Evolutionary conservation across 257 asterid genomes (phyloP).

Genomic region (Primulina eburnea): DNA sequence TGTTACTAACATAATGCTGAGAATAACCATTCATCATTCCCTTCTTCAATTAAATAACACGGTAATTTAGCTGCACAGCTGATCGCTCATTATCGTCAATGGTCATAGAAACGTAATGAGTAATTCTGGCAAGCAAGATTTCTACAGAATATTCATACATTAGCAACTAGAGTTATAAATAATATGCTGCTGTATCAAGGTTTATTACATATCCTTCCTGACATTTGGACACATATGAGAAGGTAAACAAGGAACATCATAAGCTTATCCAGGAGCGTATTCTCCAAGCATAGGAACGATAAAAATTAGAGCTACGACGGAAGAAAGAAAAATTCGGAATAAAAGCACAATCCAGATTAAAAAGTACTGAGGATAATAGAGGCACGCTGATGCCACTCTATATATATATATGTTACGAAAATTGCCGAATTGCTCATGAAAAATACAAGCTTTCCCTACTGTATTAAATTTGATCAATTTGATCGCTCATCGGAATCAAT

Average conservation of each 20-base stretch:
- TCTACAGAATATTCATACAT: too few species aligned
- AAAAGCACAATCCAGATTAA: neutral
- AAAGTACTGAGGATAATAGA: neutral
- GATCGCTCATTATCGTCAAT: neutral
- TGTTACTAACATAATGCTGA: neutral
- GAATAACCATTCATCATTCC: neutral
- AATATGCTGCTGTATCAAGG: neutral
- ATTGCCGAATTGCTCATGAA: neutral
- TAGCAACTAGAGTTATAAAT: neutral
- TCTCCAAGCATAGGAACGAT: neutral
- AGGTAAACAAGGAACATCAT: neutral
- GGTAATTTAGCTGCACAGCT: neutral
- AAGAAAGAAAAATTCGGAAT: neutral
- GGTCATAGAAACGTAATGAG: neutral
- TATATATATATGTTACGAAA: neutral
- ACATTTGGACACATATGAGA: neutral
- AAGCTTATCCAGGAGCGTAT: neutral
- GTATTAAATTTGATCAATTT: too few species aligned
- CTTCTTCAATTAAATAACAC: constrained; percentile 5
- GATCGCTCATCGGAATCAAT: neutral
- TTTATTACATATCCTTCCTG: constrained; percentile 11
- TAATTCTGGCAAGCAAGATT: neutral
- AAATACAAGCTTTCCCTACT: neutral
- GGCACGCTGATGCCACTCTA: neutral
- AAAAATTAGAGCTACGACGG: neutral